Conservation (phyloP, 768 basidiomycete species). For the Cystofilobasidium bisporidii region DNA sequence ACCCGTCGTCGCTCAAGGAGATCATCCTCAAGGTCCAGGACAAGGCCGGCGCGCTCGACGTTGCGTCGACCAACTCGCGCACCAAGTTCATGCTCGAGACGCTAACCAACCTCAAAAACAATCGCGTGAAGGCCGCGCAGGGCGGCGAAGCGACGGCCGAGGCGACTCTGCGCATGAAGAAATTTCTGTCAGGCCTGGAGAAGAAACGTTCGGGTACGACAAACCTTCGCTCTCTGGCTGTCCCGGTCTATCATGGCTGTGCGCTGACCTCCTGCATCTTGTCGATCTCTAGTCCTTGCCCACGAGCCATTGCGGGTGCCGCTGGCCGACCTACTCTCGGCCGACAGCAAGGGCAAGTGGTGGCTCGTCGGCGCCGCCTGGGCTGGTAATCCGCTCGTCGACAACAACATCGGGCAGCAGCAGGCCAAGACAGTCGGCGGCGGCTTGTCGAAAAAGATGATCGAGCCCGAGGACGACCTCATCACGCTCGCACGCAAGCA, state of each 20-base stretch:
- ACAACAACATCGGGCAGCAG: conserved; percentile 38
- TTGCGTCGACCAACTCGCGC: conserved; percentile 55
- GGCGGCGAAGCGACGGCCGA: conserved; percentile 60
- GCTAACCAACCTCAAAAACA: conserved; percentile 81
- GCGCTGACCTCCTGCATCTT: neutral
- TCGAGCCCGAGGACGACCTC: conserved; percentile 43
- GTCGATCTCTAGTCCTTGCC: conserved; percentile 53
- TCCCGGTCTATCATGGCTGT: conserved; percentile 1
- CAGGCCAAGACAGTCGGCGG: conserved; percentile 19
- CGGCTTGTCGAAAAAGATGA: conserved; percentile 28
- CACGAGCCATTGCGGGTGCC: conserved; percentile 81
- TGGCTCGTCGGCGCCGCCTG: conserved; percentile 97
- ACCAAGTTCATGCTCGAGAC: conserved; percentile 94
- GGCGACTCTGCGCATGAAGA: conserved; percentile 76
- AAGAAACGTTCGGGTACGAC: conserved; percentile 61
- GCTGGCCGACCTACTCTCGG: conserved; percentile 69
- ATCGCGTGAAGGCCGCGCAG: conserved; percentile 55
- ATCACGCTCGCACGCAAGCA: conserved; percentile 79
- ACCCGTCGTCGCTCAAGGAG: conserved; percentile 82
- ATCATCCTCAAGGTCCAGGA: conserved; percentile 73
- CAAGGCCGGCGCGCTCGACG: conserved; percentile 51
- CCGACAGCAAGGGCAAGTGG: conserved; percentile 88
- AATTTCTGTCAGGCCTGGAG: conserved; percentile 62
- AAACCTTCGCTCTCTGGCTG: neutral
- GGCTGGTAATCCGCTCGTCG: conserved; percentile 81